Base-by-base conservation (phyloP, 805 yeast genomes). In the Ogataea methylovora region DNA sequence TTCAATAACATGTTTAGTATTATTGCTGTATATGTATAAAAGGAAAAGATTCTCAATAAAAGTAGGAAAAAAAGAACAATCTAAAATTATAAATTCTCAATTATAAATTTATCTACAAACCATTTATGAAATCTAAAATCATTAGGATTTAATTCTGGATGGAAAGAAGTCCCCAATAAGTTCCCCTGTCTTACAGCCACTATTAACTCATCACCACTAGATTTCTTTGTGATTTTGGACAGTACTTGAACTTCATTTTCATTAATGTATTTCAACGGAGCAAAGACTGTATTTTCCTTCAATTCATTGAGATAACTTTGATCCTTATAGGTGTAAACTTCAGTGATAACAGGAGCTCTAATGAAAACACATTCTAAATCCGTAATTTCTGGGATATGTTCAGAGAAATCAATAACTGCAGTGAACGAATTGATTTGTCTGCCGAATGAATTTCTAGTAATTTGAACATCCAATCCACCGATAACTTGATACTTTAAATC, bases 361-460 rank as follows among this genome's bases (percentile, higher is more conserved):
- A 84, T 84, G 49, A 84, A 84, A 0, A 79, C 61, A 14, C 73
- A 61, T 2, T 61, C 65, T 40, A 70, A 68, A n/a, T 50, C 43
- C 2, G 41, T 31, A 6, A 13, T 5, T 13, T 13, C 10, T 7
- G 6, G 3, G 15, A 29, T 66, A 42, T 71, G 56, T 4, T 29
- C 23, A 24, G 60, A 46, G 32, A 69, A 57, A 32, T 72, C 72
- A 39, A 79, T 58, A 0, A 46, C 45, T 26, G 60, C 54, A 12
- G 63, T 68, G 45, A 84, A 84, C 12, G 84, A 77, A 41, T 80
- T 81, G 23, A 77, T 49, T 50, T 84, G 92, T 43, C 92, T 60
- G 1, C 94, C 94, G 58, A 82, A 84, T 1, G 86, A 86, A 51
- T 84, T 84, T 35, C 94, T 60, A 32, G 69, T 67, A 16, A 82